Base-by-base conservation (phyloP, 2,329 filamentous ascomycete species). In the Epichloe baconii region DNA sequence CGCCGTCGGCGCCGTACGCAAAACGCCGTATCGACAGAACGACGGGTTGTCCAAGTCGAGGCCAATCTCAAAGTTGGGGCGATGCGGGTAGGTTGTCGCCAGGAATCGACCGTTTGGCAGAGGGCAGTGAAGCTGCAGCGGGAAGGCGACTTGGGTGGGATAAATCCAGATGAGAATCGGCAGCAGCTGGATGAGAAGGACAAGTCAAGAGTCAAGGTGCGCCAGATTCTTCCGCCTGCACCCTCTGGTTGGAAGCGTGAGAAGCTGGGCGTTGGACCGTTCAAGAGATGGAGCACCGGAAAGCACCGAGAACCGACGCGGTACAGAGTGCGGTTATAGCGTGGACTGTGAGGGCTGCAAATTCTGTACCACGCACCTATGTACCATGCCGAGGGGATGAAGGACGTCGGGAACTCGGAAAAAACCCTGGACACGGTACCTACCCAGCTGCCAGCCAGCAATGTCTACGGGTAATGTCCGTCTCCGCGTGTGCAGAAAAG, bases 1-100 rank as follows among this genome's bases (percentile, higher is more conserved):
- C 57, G 54, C 56, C 54, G 59, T 63, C 63, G 64, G 58, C 55
- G 59, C 57, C 57, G 58, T 59, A 62, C 51, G 53, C 23, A 26
- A 42, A 31, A 11, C 7, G 14, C 34, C 12, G 46, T 47, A 50
- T 36, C 47, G 43, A 49, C 47, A 38, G 48, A 52, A 47, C 51
- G 50, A 52, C 43, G 38, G 38, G 26, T 17, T 42, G 31, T 36
- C 21, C 10, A 38, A 21, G 2, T 17, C 23, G 37, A 19, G 19
- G 23, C 19, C 5, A 23, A 36, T 5, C 21, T 36, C 10, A 21
- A 44, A 17, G 19, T 38, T 5, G 34, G 49, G 45, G 19, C 19
- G 35, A 37, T 11, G 43, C 21, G 42, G 40, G 14, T 15, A 14
- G 43, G 36, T 40, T 43, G 19, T 42, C 44, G 35, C 14, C 34